Conservation (phyloP, 345 rosid genomes). For the Hibiscus mutabilis region DNA sequence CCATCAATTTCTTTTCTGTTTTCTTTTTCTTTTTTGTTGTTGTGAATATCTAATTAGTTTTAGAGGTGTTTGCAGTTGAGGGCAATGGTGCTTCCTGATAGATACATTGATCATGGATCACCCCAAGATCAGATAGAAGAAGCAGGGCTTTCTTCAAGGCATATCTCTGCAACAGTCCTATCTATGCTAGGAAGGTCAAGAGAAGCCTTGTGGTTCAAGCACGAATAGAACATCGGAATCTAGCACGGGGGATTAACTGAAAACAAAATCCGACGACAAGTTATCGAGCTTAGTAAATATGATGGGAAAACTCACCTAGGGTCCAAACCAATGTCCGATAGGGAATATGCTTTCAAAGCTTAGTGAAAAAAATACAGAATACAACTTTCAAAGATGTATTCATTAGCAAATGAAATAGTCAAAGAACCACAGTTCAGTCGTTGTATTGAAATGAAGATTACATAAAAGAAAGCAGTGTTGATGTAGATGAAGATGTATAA, state of each 20-base stretch:
- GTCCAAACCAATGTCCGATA: background rate
- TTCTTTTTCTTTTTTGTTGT: too few relatives aligned
- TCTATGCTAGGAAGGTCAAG: conserved; percentile 51
- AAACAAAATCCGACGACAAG: background rate
- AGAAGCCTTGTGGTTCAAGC: conserved; percentile 45
- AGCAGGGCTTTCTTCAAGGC: conserved; percentile 57
- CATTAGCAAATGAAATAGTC: too few relatives aligned
- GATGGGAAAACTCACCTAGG: background rate
- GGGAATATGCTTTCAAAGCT: too few relatives aligned
- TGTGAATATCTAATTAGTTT: conserved; percentile 1
- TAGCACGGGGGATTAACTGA: background rate
- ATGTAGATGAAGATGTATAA: too few relatives aligned
- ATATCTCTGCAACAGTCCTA: conserved; percentile 52
- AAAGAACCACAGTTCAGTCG: background rate
- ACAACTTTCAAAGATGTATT: background rate
- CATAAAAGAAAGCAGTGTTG: background rate
- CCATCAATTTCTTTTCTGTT: background rate
- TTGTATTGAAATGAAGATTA: background rate
- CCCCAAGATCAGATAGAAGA: conserved; percentile 51
- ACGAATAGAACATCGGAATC: conserved; percentile 1
- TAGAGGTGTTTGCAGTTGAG: conserved; percentile 38
- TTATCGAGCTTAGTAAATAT: background rate
- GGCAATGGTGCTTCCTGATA: conserved; percentile 67
- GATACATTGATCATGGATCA: conserved; percentile 66
- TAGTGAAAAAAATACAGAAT: too few relatives aligned